Percentiles rank a stretch among this genome's conserved stretches.
Conservation (phyloP, 2,329 filamentous ascomycete species). For the Leptographium lundbergii region DNA sequence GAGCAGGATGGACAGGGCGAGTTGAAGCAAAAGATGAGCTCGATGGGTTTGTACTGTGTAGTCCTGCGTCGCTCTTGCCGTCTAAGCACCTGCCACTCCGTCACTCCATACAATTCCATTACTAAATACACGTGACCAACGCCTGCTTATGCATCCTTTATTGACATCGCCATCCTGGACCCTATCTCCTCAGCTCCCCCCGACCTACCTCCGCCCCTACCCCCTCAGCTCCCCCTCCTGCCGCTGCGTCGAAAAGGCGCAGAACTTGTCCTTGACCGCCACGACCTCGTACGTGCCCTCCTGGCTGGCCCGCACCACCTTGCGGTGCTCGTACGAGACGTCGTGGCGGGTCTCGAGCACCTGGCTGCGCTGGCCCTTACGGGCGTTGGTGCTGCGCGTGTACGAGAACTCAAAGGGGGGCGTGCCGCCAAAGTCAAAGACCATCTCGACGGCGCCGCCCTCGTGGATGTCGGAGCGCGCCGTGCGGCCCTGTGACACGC, state of each 20-base stretch:
- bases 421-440: conserved; percentile 90
- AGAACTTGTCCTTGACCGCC: conserved; percentile 86
- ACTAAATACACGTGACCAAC: background rate
- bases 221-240: conserved; percentile 20
- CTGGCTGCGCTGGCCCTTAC: conserved; percentile 60
- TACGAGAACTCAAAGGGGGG: conserved; percentile 98
- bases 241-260: conserved; percentile 69
- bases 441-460: conserved; percentile 82
- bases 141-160: background rate
- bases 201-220: background rate
- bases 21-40: no score
- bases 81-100: background rate
- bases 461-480: conserved; percentile 89
- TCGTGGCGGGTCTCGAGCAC: conserved; percentile 89
- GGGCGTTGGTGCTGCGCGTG: conserved; percentile 76
- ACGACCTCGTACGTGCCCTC: conserved; percentile 98
- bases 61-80: no score
- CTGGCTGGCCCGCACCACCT: conserved; percentile 73
- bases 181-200: background rate
- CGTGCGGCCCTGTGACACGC: conserved; percentile 72
- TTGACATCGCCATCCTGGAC: no score
- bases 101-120: background rate
- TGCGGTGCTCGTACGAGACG: conserved; percentile 65
- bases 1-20: no score
- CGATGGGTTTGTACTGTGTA: no score